Evolutionary conservation across 495 filamentous ascomycete species (phyloP), one percentile per base, ranked within the genome.

Genomic region (Aspergillus wentii): DNA sequence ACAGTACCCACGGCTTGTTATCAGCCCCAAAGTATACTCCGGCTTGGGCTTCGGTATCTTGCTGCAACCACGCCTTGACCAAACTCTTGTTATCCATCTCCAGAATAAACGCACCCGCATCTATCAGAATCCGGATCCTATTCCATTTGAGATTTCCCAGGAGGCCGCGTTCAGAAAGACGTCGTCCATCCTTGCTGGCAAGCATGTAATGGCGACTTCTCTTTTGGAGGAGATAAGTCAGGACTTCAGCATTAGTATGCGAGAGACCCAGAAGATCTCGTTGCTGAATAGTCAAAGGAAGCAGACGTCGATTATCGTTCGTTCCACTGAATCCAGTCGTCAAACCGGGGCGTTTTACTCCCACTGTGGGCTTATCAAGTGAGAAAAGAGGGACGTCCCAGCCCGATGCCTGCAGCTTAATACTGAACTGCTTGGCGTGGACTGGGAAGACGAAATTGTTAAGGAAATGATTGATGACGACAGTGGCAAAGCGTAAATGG

Each of bases 301-400:
- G 58, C 1, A 82, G 42, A 17, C 59, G 46, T 35, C 70, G 61
- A 17, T 71, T 78, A 44, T 89, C 82, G 33, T 82, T 85, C 0
- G 85, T 89, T 1, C 83, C 82, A 47, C 80, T 85, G 46, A 88
- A 86, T 0, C 82, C 83, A 0, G 79, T 83, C 0, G 75, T 75
- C 0, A 71, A 59, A 18, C 74, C 23, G 10, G n/a, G 9, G 57
- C 0, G 10, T 30, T 38, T 69, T 75, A 1, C 21, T 7, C 1
- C 25, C 38, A 8, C n/a, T 26, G 16, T 10, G n/a, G n/a, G n/a
- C n/a, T 18, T 21, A 2, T 40, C 17, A 30, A 21, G 11, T 5
- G 26, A 40, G 26, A 27, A 28, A 1, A 21, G 7, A 8, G 50
- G 72, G 20, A 86, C 59, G 49, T 87, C 82, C 80, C 82, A 87